Evolutionary conservation across 2,329 filamentous ascomycete species (phyloP), one percentile per base, ranked within the genome.

Genomic region (Kalaharituber pfeilii): DNA sequence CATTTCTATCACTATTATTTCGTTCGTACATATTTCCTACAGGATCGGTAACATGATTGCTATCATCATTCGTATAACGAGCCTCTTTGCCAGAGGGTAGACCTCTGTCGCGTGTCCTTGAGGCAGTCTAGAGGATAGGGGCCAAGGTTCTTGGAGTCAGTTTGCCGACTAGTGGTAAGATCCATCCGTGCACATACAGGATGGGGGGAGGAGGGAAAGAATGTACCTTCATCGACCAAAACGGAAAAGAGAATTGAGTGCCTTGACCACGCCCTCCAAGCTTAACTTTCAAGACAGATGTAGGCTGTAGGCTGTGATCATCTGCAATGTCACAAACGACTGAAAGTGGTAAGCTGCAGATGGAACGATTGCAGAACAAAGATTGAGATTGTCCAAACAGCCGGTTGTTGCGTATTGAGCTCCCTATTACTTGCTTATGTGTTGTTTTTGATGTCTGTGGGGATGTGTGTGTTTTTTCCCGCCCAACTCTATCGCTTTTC

Each of bases 21-120:
- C 79, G 78, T 65, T 86, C 82, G 64, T 95, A 94, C 69, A 94
- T 78, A 64, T 87, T 87, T 52, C 86, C 86, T 69, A 94, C 94
- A 56, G 86, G 84, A 69, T 94, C 88, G 54, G 87, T 94, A 67
- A 94, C 86, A 77, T 94, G 88, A 70, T 94, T 86, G 70, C 77
- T 86, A 57, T 88, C 84, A 70, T 94, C 87, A 68, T 84, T 91
- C 67, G 56, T 60, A 51, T 56, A 54, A 53, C 59, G 54, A 54
- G 58, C 56, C 53, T 54, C 62, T 56, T 59, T 62, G 39, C 58
- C 60, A 62, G 61, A 59, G 58, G 60, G 58, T 57, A 62, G 59
- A 55, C 59, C 62, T 62, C 61, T 58, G 55, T 58, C 61, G 58
- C 57, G 56, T 59, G 58, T 57, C 53, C 61, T 61, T 51, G 62